These are phyloP conservation scores for Fusarium mexicanum DNA, from an alignment of 2,329 filamentous ascomycete genomes.

Conservation along the genomic window DNA sequence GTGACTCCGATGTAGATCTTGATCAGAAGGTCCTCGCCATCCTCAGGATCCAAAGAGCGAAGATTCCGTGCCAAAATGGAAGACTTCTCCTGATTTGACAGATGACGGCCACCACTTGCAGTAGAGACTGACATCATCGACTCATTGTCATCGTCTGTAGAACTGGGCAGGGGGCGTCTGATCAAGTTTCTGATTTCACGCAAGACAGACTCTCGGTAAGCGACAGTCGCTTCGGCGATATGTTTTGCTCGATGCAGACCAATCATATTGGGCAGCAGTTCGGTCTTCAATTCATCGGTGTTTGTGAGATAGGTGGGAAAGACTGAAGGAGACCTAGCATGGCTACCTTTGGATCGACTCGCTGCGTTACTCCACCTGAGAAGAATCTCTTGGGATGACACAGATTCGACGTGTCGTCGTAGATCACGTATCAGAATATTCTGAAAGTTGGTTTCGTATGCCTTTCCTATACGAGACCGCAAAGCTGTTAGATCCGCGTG, in stretches of 20 bases:
- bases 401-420: constrained; percentile 78
- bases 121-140: constrained; percentile 90
- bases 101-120: constrained; percentile 70
- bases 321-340: constrained; percentile 71
- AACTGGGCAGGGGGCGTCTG: constrained; percentile 85
- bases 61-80: constrained; percentile 88
- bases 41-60: constrained; percentile 81
- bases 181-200: constrained; percentile 89
- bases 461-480: constrained; percentile 83
- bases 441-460: constrained; percentile 84
- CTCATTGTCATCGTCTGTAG: constrained; percentile 91
- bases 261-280: constrained; percentile 75
- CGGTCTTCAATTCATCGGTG: constrained; percentile 74
- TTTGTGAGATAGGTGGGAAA: constrained; percentile 83
- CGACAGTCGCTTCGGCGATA: constrained; percentile 81
- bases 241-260: constrained; percentile 86
- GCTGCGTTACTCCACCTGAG: constrained; percentile 86
- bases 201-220: constrained; percentile 84
- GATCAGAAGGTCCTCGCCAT: constrained; percentile 83
- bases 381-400: constrained; percentile 77
- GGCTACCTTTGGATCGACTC: constrained; percentile 74
- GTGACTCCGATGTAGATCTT: constrained; percentile 88
- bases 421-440: constrained; percentile 82
- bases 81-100: constrained; percentile 88
- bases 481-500: constrained; percentile 80